Conservation (phyloP, 208 protist genomes). For the Crithidia bombi region DNA sequence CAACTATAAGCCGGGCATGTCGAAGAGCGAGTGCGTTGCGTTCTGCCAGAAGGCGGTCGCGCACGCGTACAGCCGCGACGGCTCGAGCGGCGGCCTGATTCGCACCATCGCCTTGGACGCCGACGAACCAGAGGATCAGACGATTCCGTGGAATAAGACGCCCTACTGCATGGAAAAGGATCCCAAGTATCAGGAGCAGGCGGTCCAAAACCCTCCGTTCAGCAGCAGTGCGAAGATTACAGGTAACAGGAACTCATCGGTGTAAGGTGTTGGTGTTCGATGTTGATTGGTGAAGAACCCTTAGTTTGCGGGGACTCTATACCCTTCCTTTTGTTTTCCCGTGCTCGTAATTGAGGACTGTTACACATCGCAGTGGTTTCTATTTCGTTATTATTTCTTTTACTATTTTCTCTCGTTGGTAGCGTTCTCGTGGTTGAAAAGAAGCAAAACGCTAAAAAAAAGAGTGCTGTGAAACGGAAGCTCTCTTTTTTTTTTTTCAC, state of each 20-base stretch:
- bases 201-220: constrained; percentile 75
- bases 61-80: constrained; percentile 98
- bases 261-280: constrained; percentile 7
- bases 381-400: background rate
- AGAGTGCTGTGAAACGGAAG: background rate
- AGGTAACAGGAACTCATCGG: constrained; percentile 43
- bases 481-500: background rate
- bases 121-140: constrained; percentile 80
- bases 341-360: background rate
- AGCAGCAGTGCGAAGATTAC: constrained; percentile 80
- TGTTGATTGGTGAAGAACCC: background rate
- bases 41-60: constrained; percentile 96
- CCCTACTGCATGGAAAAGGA: constrained; percentile 93
- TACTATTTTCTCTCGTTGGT: background rate
- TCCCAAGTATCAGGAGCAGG: constrained; percentile 74
- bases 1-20: constrained; percentile 97
- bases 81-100: constrained; percentile 98
- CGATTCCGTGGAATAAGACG: constrained; percentile 82
- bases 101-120: constrained; percentile 92
- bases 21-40: constrained; percentile 94
- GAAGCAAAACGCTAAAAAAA: background rate
- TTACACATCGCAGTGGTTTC: background rate
- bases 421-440: background rate
- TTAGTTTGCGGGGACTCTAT: background rate
- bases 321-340: background rate